A percentile compares a stretch with the other conserved stretches of the same genome.
Conservation (phyloP, 208 protist species). For the Zelonia costaricensis region DNA sequence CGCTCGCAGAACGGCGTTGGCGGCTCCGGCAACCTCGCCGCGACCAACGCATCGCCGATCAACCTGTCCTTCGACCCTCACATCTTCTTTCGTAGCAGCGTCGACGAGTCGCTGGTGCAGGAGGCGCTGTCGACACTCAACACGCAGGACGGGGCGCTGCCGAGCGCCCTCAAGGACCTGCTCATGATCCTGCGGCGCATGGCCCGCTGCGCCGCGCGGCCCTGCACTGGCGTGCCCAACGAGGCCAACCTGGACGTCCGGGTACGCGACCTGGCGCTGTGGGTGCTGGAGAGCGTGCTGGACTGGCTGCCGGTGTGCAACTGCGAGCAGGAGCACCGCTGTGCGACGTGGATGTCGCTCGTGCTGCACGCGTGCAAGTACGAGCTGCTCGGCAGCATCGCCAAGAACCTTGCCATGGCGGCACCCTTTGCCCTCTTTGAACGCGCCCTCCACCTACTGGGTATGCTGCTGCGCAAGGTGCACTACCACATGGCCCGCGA, state of each 20-base stretch:
- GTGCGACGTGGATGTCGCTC: constrained; percentile 65
- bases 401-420: constrained; percentile 50
- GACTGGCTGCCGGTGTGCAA: constrained; percentile 68
- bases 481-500: constrained; percentile 75
- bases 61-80: constrained; percentile 30
- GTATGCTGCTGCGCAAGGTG: constrained; percentile 59
- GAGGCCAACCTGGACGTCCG: constrained; percentile 50
- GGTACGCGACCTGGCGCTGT: constrained; percentile 54
- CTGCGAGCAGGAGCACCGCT: constrained; percentile 63
- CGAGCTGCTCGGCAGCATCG: constrained; percentile 61
- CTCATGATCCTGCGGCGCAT: constrained; percentile 55
- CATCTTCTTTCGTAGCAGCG: constrained; percentile 29
- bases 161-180: constrained; percentile 56
- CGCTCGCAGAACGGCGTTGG: not conserved
- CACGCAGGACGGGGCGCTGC: constrained; percentile 32
- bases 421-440: constrained; percentile 67
- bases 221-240: constrained; percentile 40
- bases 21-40: not conserved
- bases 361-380: constrained; percentile 61
- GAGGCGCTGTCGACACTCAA: constrained; percentile 34
- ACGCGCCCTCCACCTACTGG: constrained; percentile 50
- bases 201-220: constrained; percentile 44
- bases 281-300: constrained; percentile 58
- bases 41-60: not conserved
- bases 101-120: constrained; percentile 38